Percentiles rank a stretch among this genome's conserved stretches.
Evolutionary conservation across 1,284 basidiomycete genomes (phyloP).

Genomic region (Moesziomyces antarcticus): DNA sequence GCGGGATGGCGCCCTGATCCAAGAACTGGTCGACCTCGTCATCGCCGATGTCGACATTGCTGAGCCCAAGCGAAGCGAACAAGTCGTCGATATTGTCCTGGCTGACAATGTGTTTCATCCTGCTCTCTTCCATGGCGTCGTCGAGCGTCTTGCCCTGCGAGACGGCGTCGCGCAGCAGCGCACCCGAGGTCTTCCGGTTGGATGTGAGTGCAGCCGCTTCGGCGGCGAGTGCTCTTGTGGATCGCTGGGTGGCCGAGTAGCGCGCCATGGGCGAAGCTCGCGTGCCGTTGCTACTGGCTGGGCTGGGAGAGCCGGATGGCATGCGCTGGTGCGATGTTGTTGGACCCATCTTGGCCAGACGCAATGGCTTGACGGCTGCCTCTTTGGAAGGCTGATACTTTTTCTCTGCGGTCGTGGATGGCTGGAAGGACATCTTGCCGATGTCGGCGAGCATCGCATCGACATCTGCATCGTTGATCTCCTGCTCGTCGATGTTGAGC

Average conservation of each 20-base stretch:
- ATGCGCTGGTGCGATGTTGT: constrained; percentile 23
- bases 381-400: constrained; percentile 52
- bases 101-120: constrained; percentile 46
- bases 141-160: constrained; percentile 48
- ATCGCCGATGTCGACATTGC: constrained; percentile 55
- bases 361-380: constrained; percentile 55
- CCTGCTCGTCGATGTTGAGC: constrained; percentile 54
- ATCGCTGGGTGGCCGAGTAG: constrained; percentile 47
- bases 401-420: constrained; percentile 10
- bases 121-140: constrained; percentile 45
- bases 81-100: constrained; percentile 59
- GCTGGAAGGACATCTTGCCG: constrained; percentile 18
- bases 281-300: constrained; percentile 9
- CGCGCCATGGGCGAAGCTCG: constrained; percentile 37
- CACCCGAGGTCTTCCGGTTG: constrained; percentile 45
- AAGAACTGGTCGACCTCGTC: constrained; percentile 63
- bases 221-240: constrained; percentile 51
- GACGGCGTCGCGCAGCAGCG: constrained; percentile 44
- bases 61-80: constrained; percentile 59
- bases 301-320: constrained; percentile 15
- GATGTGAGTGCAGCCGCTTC: constrained; percentile 54
- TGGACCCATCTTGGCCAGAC: constrained; percentile 56
- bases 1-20: constrained; percentile 50
- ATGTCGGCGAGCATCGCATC: constrained; percentile 43
- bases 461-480: constrained; percentile 56